Evolutionary conservation across 2,329 filamentous ascomycete species (phyloP).

Genomic region (Cladophialophora yegresii): DNA sequence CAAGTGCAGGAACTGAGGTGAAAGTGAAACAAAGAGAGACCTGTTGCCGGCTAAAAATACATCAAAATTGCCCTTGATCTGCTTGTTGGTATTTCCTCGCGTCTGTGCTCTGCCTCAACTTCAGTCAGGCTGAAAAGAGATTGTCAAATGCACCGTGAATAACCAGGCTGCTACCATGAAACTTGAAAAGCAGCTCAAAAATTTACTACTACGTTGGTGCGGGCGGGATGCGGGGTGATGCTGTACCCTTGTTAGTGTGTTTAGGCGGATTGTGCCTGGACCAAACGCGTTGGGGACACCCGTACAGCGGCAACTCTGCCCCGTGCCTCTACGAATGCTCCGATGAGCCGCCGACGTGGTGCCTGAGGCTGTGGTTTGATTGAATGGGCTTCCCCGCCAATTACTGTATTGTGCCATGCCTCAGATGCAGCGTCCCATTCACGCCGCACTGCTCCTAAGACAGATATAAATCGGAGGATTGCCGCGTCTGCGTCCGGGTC

Average conservation of each 20-base stretch:
- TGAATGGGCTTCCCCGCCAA: slow-evolving; percentile 16
- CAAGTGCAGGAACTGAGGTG: slow-evolving; percentile 1
- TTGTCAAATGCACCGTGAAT: neutral
- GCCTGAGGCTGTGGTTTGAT: slow-evolving; percentile 9
- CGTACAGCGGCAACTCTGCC: neutral
- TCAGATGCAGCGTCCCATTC: slow-evolving; percentile 6
- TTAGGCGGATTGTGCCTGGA: neutral
- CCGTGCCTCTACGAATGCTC: neutral
- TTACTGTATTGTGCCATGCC: slow-evolving; percentile 1
- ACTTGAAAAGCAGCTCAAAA: neutral
- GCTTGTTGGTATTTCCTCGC: neutral
- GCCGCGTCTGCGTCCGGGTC: neutral
- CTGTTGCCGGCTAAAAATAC: slow-evolving; percentile 14
- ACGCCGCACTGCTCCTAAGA: slow-evolving; percentile 17
- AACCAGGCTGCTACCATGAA: neutral
- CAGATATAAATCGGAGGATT: slow-evolving; percentile 17
- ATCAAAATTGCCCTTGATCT: neutral
- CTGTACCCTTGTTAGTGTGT: neutral
- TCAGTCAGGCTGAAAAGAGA: neutral
- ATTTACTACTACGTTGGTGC: neutral
- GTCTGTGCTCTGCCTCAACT: neutral
- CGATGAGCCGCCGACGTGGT: slow-evolving; percentile 5
- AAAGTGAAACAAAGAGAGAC: slow-evolving; percentile 17
- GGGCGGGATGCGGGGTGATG: neutral
- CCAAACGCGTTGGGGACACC: neutral